Base-by-base conservation (phyloP, 768 basidiomycete genomes). In the Amanita pseudoporphyria region DNA sequence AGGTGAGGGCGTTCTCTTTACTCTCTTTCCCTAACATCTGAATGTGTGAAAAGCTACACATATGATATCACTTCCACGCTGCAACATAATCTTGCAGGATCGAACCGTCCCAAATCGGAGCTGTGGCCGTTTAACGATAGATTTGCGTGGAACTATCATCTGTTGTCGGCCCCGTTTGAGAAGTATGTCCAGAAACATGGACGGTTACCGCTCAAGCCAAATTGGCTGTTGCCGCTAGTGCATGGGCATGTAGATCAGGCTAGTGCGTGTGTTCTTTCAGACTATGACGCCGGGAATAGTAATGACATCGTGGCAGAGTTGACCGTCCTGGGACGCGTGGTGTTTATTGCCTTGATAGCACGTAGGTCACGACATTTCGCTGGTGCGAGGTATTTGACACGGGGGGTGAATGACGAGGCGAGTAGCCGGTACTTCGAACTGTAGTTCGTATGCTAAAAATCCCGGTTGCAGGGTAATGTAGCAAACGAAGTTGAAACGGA, bases 401-500 rank as follows among this genome's bases (percentile, higher is more conserved):
- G 96, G 49, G 96, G 96, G 3, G 90, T 92, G 19, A 97, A 96
- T 57, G 87, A 92, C 54, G 81, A 95, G 73, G 93, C 91, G 41
- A 22, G 65, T 51, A 19, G 3, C 12, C 12, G 14, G 38, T 2
- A 13, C n/a, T 24, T 32, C 14, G 35, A 36, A 26, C 18, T 12
- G 21, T 2, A 10, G 3, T 3, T 6, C 45, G 2, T 7, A 6
- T 7, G 7, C 52, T 28, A 14, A 28, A 52, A 19, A 24, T 26
- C 18, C 33, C 19, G 9, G 7, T 31, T 16, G n/a, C 53, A 96
- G 92, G 96, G 96, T 3, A 91, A 94, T 61, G 95, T 98, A 9
- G 95, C 95, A 2, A 99, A 99, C 60, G 96, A 98, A 64, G 96
- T 99, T 1, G 96, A 99, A 67, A 96, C 93, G 0, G 96, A 99